Percentiles rank a stretch among this genome's conserved stretches.
These are phyloP conservation scores for Scenedesmus sp. DNA, from an alignment of 163 green algal genomes.

Conservation along the genomic window DNA sequence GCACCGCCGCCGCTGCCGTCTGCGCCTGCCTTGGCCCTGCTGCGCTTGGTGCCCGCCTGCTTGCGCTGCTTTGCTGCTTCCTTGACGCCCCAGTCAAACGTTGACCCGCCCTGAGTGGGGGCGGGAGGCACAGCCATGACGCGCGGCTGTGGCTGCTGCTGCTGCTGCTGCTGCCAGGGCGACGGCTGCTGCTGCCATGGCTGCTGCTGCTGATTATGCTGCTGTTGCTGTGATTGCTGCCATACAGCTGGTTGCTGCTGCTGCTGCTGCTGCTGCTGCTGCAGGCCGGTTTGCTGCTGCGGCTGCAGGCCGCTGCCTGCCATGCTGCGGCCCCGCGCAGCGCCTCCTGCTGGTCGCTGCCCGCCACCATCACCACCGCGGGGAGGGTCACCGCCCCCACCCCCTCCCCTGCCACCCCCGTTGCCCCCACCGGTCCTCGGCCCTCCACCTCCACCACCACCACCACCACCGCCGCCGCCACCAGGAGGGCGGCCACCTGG, in stretches of 20 bases:
- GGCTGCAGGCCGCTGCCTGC: slow-evolving; percentile 1
- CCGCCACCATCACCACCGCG: neutral
- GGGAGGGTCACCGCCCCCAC: no score
- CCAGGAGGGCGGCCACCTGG: slow-evolving; percentile 9
- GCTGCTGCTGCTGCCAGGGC: slow-evolving; percentile 34
- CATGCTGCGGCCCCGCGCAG: neutral
- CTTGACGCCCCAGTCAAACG: slow-evolving; percentile 40
- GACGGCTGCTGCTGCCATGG: slow-evolving; percentile 14
- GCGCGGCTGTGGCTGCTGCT: neutral
- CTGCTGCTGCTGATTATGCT: slow-evolving; percentile 3
- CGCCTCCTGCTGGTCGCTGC: neutral
- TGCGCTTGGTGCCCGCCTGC: slow-evolving; percentile 17
- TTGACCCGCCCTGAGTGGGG: neutral
- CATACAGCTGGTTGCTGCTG: neutral
- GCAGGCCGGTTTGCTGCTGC: neutral
- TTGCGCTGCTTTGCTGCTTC: slow-evolving; percentile 34
- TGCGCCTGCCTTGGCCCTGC: neutral
- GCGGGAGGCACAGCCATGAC: neutral
- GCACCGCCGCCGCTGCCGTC: slow-evolving; percentile 7
- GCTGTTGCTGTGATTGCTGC: slow-evolving; percentile 19
- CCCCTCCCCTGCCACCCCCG: neutral
- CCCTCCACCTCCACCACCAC: neutral
- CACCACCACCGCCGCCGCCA: slow-evolving; percentile 16
- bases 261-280: slow-evolving; percentile 6
- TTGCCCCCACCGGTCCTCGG: neutral